phyloP scores from a whole-genome alignment of 2,329 filamentous ascomycete species.

The Diaporthe longicolla region DNA sequence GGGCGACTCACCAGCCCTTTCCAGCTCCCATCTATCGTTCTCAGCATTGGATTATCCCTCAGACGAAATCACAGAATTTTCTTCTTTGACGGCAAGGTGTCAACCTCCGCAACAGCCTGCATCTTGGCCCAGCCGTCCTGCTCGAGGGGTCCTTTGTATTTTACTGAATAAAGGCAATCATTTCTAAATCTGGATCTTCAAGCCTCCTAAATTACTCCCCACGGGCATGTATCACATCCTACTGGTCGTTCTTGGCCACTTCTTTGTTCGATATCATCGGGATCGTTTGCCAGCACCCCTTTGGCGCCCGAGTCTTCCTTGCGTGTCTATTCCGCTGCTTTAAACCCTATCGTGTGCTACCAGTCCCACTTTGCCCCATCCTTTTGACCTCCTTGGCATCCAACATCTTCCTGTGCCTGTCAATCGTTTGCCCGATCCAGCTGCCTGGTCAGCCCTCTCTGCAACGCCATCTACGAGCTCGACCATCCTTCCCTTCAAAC shows the following conservation, averaged over 20 bases:
- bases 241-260: slow-evolving; percentile 24
- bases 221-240: slow-evolving; percentile 28
- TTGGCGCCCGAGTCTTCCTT: slow-evolving; percentile 16
- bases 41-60: slow-evolving; percentile 35
- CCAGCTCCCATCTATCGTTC: slow-evolving; percentile 29
- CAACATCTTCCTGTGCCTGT: slow-evolving; percentile 6
- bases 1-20: slow-evolving; percentile 33
- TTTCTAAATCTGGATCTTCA: slow-evolving; percentile 19
- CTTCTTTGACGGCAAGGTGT: slow-evolving; percentile 28
- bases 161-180: slow-evolving; percentile 34
- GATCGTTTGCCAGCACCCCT: slow-evolving; percentile 7
- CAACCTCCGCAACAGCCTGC: slow-evolving; percentile 1
- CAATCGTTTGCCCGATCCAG: slow-evolving; percentile 16
- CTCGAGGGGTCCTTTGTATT: slow-evolving; percentile 29
- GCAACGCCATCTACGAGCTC: slow-evolving; percentile 14
- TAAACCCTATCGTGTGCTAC: slow-evolving; percentile 13
- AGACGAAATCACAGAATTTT: slow-evolving; percentile 12
- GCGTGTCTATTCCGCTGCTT: slow-evolving; percentile 17
- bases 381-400: background rate
- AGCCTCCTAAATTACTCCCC: slow-evolving; percentile 25
- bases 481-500: slow-evolving; percentile 28
- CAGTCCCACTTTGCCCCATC: slow-evolving; percentile 6
- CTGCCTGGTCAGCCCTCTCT: slow-evolving; percentile 31
- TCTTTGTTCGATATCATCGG: slow-evolving; percentile 37
- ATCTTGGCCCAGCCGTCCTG: background rate